phyloP scores from a whole-genome alignment of 2,329 filamentous ascomycete species.

The Penicillium glabrum region DNA sequence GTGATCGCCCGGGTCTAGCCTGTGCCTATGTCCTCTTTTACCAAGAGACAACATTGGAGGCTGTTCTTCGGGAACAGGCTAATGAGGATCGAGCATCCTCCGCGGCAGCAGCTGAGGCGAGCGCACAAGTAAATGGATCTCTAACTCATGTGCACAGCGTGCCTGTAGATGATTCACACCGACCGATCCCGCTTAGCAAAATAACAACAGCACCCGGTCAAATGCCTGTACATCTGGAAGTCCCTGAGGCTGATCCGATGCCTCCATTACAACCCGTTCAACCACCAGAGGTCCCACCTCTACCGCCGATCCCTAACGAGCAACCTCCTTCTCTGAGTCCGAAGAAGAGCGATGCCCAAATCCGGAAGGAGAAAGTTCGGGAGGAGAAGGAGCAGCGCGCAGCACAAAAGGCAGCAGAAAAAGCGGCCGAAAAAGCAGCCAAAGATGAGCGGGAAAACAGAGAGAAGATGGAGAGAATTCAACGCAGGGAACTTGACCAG shows the following conservation, averaged over 20 bases:
- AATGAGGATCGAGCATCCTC: constrained; percentile 61
- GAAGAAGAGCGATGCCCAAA: constrained; percentile 64
- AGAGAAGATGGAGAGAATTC: constrained; percentile 45
- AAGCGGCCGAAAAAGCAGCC: constrained; percentile 47
- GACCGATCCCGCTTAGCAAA: constrained; percentile 33
- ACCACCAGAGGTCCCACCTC: constrained; percentile 19
- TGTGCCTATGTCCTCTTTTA: constrained; percentile 98
- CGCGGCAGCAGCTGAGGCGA: constrained; percentile 46
- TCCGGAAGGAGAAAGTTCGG: constrained; percentile 65
- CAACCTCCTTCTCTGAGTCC: constrained; percentile 40
- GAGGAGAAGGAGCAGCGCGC: constrained; percentile 60
- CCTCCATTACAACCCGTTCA: constrained; percentile 7
- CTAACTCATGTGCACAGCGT: constrained; percentile 42
- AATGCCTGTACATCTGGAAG: constrained; percentile 46
- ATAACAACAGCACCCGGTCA: constrained; percentile 44
- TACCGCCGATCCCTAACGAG: constrained; percentile 35
- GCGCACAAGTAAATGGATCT: constrained; percentile 27
- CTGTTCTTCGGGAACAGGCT: constrained; percentile 75
- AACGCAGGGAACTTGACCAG: constrained; percentile 57
- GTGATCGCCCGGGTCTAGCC: constrained; percentile 84
- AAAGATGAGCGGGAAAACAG: constrained; percentile 5
- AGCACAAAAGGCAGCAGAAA: constrained; percentile 35
- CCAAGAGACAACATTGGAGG: constrained; percentile 78
- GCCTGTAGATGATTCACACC: constrained; percentile 37
- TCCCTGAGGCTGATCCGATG: constrained; percentile 22